Conservation (phyloP, 2,329 filamentous ascomycete species). For the Cytospora piceae region DNA sequence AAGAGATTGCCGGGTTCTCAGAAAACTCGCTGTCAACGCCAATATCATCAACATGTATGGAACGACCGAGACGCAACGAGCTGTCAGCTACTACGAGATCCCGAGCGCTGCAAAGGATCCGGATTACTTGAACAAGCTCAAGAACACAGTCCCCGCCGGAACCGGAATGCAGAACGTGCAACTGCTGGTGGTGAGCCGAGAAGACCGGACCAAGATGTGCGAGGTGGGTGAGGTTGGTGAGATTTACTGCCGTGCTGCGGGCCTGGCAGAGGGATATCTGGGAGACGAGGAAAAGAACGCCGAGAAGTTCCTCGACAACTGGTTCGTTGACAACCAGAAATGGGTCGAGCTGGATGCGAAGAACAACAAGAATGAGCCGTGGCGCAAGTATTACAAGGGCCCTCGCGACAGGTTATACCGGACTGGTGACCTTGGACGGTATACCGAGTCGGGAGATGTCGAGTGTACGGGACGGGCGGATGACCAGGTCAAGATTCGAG, state of each 20-base stretch:
- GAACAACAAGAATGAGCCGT: conserved; percentile 64
- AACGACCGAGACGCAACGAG: conserved; percentile 81
- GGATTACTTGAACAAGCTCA: conserved; percentile 46
- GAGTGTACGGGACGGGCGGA: conserved; percentile 80
- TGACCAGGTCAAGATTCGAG: conserved; percentile 92
- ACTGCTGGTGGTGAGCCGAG: conserved; percentile 78
- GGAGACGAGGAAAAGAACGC: conserved; percentile 60
- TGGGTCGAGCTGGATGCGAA: conserved; percentile 70
- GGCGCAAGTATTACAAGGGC: conserved; percentile 78
- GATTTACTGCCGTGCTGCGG: conserved; percentile 79
- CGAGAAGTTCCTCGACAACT: conserved; percentile 79
- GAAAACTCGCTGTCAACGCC: conserved; percentile 73
- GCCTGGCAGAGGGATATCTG: conserved; percentile 69
- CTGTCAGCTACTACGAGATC: conserved; percentile 83
- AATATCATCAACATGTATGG: conserved; percentile 86
- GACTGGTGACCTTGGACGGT: conserved; percentile 83
- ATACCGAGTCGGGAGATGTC: conserved; percentile 69
- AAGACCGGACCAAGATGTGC: conserved; percentile 70
- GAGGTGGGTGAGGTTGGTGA: conserved; percentile 82
- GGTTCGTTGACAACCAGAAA: conserved; percentile 76
- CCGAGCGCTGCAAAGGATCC: conserved; percentile 68
- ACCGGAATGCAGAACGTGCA: conserved; percentile 89
- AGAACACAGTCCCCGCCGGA: conserved; percentile 80
- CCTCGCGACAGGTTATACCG: conserved; percentile 85
- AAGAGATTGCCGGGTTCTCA: conserved; percentile 77